Evolutionary conservation across 2,329 filamentous ascomycete species (phyloP).

Genomic region (Byssothecium circinans): DNA sequence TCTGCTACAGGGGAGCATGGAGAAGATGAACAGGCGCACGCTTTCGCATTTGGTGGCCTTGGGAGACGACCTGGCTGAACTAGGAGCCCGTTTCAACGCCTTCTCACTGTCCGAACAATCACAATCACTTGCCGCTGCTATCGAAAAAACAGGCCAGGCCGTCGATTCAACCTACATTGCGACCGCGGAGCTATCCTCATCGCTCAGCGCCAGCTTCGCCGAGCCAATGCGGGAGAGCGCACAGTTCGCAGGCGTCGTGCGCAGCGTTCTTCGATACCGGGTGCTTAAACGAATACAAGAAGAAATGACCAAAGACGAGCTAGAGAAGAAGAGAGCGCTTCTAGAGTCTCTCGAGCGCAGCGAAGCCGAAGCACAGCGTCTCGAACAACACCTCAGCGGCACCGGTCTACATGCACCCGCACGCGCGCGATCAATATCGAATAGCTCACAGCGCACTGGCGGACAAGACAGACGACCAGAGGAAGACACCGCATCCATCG

Average conservation of each 20-base stretch:
- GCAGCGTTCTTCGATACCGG: slow-evolving; percentile 83
- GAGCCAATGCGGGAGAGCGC: slow-evolving; percentile 98
- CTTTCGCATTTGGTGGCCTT: slow-evolving; percentile 82
- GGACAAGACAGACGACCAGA: slow-evolving; percentile 48
- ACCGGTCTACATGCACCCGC: slow-evolving; percentile 63
- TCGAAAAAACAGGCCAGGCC: slow-evolving; percentile 91
- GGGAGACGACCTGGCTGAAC: slow-evolving; percentile 84
- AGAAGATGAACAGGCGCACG: slow-evolving; percentile 91
- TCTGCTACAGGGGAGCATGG: slow-evolving; percentile 87
- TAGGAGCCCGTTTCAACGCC: slow-evolving; percentile 94
- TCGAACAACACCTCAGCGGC: slow-evolving; percentile 86
- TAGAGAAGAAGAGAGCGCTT: slow-evolving; percentile 80
- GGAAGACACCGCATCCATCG: slow-evolving; percentile 86
- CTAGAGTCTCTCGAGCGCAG: slow-evolving; percentile 90
- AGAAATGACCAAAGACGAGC: slow-evolving; percentile 93
- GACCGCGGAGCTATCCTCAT: slow-evolving; percentile 85
- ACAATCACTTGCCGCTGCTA: slow-evolving; percentile 83
- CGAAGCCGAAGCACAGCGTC: slow-evolving; percentile 87
- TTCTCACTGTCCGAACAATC: slow-evolving; percentile 95
- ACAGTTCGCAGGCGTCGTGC: slow-evolving; percentile 93
- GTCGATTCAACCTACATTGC: slow-evolving; percentile 95
- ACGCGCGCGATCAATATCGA: slow-evolving; percentile 68
- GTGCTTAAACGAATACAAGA: slow-evolving; percentile 94
- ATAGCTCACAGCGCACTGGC: slow-evolving; percentile 51
- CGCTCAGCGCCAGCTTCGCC: slow-evolving; percentile 89